Evolutionary conservation across 352 stramenopile species (phyloP), one percentile per base, ranked within the genome.

Genomic region (Phytophthora citrophthora): DNA sequence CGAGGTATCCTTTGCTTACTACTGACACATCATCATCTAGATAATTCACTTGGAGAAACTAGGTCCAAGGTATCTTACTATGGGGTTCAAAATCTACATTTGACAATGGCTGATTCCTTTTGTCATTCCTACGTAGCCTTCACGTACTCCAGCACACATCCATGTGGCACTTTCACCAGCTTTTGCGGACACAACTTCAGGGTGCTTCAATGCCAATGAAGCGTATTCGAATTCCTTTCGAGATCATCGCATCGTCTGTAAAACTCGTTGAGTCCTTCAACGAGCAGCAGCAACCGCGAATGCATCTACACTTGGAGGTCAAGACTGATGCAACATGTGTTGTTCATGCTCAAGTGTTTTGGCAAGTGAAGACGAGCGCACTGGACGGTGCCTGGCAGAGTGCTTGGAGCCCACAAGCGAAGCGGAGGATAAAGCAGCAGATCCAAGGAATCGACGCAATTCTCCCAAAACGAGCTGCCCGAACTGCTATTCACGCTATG

Each of bases 91-190:
- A 9, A 44, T 34, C 20, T 48, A 34, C 8, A 34, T 12, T 29
- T 13, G 29, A 20, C 49, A 15, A 7, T 38, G 15, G 18, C 13
- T 41, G 64, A 49, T 61, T 16, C 39, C n/a, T 56, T 6, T 56
- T 2, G 34, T 4, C 9, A 9, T 20, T 54, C 34, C n/a, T 24
- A 36, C n/a, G 6, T 32, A 88, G 80, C 53, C 64, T 90, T n/a
- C 56, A 47, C 6, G 70, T 88, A 46, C 69, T 90, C 26, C 65
- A 60, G n/a, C 53, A 74, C 51, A 75, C 77, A 48, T 85, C 79
- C 26, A 79, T 88, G 68, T 85, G 79, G 81, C 79, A 90, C 53
- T 77, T 90, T 23, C 72, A 88, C 52, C 81, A 90, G 49, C 75
- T 90, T 13, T 38, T 88, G 44, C 73, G 77, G 41, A 82, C 72